Conservation (phyloP, 1,284 basidiomycete genomes). For the Sanghuangporus weigelae region DNA sequence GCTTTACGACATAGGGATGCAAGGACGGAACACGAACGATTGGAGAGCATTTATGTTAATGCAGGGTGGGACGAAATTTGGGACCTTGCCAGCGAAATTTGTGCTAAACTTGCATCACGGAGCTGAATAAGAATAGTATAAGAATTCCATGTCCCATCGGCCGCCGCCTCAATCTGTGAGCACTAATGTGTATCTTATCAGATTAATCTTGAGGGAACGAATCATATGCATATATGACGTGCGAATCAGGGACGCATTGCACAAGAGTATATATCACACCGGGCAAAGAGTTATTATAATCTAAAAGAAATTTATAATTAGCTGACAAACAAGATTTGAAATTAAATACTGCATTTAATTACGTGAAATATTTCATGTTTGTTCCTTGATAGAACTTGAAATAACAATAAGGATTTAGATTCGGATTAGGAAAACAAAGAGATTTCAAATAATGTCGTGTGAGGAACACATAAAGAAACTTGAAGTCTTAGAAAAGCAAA, state of each 20-base stretch:
- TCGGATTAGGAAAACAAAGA: too few relatives aligned
- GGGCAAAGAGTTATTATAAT: too few relatives aligned
- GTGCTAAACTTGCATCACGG: constrained; percentile 46
- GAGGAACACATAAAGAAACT: too few relatives aligned
- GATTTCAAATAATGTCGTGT: too few relatives aligned
- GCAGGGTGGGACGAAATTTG: constrained; percentile 50
- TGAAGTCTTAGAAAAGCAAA: too few relatives aligned
- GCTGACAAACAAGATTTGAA: too few relatives aligned
- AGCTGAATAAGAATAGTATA: neutral
- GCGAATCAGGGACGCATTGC: neutral
- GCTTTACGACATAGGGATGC: constrained; percentile 46
- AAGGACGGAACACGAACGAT: constrained; percentile 33
- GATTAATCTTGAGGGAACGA: neutral
- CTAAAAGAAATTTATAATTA: too few relatives aligned
- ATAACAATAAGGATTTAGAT: too few relatives aligned
- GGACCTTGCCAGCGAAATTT: constrained; percentile 53
- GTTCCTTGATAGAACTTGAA: too few relatives aligned
- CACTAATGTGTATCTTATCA: neutral
- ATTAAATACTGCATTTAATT: too few relatives aligned
- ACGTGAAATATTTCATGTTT: too few relatives aligned
- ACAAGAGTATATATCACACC: neutral
- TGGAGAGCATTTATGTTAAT: constrained; percentile 42
- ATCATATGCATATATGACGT: neutral
- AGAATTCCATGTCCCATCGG: neutral
- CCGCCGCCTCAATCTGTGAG: neutral